phyloP scores from a whole-genome alignment of 306 rosid species.

The Adenanthera pavonina region DNA sequence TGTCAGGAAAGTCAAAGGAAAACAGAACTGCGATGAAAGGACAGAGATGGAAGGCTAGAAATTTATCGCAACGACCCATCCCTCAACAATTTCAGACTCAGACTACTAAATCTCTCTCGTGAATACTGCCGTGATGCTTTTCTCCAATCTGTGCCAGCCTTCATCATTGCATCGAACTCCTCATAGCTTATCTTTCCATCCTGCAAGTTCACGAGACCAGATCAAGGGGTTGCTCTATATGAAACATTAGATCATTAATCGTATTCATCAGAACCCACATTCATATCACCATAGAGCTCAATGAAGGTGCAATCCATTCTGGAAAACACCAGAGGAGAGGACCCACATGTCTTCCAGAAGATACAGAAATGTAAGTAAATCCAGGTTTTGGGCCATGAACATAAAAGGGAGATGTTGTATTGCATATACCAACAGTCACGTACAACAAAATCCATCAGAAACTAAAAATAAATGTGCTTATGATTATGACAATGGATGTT shows the following conservation, averaged over 20 bases:
- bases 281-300: background rate
- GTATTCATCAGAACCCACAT: background rate
- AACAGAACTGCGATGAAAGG: slow-evolving; percentile 49
- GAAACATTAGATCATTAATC: background rate
- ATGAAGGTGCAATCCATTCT: background rate
- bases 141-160: slow-evolving; percentile 98
- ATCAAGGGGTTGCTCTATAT: slow-evolving; percentile 32
- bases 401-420: background rate
- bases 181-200: slow-evolving; percentile 90
- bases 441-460: background rate
- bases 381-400: background rate
- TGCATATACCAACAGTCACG: background rate
- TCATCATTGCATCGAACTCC: slow-evolving; percentile 92
- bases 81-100: slow-evolving; percentile 69
- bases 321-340: background rate
- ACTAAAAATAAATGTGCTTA: background rate
- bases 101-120: slow-evolving; percentile 83
- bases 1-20: slow-evolving; percentile 1
- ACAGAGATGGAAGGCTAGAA: slow-evolving; percentile 23
- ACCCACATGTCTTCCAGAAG: background rate
- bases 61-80: slow-evolving; percentile 74
- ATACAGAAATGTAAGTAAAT: background rate
- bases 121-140: slow-evolving; percentile 97
- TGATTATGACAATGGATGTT: background rate
- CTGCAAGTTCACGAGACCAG: slow-evolving; percentile 51